These are phyloP conservation scores for Beta vulgaris DNA, from an alignment of 148 eudicot species.

Conservation along the genomic window DNA sequence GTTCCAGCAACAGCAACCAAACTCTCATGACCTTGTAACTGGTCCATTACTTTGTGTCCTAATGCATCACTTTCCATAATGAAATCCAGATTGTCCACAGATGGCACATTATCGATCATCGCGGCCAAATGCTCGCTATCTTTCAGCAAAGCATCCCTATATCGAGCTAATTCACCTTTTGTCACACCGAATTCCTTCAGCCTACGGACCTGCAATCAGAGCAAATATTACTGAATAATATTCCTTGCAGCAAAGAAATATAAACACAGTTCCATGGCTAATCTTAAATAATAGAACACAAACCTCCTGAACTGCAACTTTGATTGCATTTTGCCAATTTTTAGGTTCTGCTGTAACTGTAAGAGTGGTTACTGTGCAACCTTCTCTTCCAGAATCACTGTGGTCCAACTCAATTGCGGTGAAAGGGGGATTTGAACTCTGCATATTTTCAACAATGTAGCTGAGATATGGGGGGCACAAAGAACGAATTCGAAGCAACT, in stretches of 20 bases:
- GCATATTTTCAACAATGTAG: conserved; percentile 31
- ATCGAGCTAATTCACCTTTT: conserved; percentile 93
- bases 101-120: conserved; percentile 94
- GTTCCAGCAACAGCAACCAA: conserved; percentile 91
- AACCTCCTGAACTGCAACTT: conserved; percentile 99
- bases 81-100: conserved; percentile 93
- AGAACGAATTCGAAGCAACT: not conserved
- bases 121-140: conserved; percentile 99
- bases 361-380: conserved; percentile 97
- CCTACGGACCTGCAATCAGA: conserved; percentile 75
- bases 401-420: conserved; percentile 96
- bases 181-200: conserved; percentile 98
- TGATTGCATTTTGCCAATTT: conserved; percentile 91
- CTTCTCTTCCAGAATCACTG: conserved; percentile 99
- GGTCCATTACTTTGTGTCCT: conserved; percentile 96
- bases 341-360: conserved; percentile 95
- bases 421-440: conserved; percentile 99
- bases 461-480: not conserved
- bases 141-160: conserved; percentile 86
- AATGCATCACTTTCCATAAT: conserved; percentile 98
- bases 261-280: not conserved
- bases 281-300: conserved; percentile 17
- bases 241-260: conserved; percentile 4
- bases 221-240: conserved; percentile 6
- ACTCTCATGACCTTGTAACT: conserved; percentile 90